Evolutionary conservation across 2,329 filamentous ascomycete species (phyloP).

Genomic region (Leptosphaerulina australis): DNA sequence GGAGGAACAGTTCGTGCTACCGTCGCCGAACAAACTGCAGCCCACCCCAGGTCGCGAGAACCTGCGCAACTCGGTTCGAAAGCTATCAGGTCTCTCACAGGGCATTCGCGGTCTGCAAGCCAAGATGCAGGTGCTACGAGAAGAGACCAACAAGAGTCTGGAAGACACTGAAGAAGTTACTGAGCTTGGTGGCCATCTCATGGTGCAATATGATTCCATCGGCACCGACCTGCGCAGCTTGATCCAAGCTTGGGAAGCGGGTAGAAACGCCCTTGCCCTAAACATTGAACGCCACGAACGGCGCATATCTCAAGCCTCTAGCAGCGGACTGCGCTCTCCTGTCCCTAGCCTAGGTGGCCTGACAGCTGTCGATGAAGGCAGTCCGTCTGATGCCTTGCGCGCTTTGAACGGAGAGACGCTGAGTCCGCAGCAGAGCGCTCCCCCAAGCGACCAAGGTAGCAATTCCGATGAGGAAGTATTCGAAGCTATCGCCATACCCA

Average conservation of each 20-base stretch:
- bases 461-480: slow-evolving; percentile 78
- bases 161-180: slow-evolving; percentile 72
- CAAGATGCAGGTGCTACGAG: slow-evolving; percentile 88
- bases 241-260: slow-evolving; percentile 60
- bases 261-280: slow-evolving; percentile 78
- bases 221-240: slow-evolving; percentile 76
- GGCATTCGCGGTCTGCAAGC: slow-evolving; percentile 91
- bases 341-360: slow-evolving; percentile 68
- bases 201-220: slow-evolving; percentile 93
- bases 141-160: slow-evolving; percentile 82
- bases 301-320: slow-evolving; percentile 58
- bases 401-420: slow-evolving; percentile 75
- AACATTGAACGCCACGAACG: slow-evolving; percentile 82
- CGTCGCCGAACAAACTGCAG: slow-evolving; percentile 63
- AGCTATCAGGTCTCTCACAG: slow-evolving; percentile 85
- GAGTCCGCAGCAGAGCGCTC: slow-evolving; percentile 49
- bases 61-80: slow-evolving; percentile 83
- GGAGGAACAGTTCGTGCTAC: slow-evolving; percentile 68
- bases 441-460: slow-evolving; percentile 56
- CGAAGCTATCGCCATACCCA: slow-evolving; percentile 82
- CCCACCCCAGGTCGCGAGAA: slow-evolving; percentile 78
- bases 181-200: slow-evolving; percentile 77
- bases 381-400: slow-evolving; percentile 72
- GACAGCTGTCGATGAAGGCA: slow-evolving; percentile 59
- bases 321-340: slow-evolving; percentile 56